phyloP scores from a whole-genome alignment of 345 rosid species.

The Lagerstroemia speciosa region DNA sequence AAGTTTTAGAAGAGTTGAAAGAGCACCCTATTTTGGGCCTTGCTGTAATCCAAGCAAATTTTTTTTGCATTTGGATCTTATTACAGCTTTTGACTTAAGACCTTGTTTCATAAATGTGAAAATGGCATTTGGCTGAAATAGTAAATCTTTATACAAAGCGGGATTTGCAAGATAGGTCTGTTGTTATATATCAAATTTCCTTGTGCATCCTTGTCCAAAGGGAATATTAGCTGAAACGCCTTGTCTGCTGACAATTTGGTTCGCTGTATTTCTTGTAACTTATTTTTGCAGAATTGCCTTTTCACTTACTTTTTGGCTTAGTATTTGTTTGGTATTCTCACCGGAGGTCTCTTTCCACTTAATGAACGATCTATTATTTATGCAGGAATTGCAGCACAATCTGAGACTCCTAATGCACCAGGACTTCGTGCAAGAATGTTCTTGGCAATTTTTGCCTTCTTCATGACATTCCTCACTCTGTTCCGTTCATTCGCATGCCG shows the following conservation, averaged over 20 bases:
- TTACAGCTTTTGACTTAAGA: neutral
- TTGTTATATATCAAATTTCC: neutral
- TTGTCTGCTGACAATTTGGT: neutral
- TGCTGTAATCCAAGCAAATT: neutral
- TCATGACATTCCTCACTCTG: conserved; percentile 48
- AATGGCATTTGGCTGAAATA: neutral
- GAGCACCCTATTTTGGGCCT: neutral
- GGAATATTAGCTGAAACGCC: neutral
- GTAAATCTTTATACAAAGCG: neutral
- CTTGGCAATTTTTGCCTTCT: conserved; percentile 43
- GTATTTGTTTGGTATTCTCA: neutral
- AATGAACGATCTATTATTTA: neutral
- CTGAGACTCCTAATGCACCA: conserved; percentile 36
- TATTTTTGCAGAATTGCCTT: neutral
- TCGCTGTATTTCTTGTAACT: neutral
- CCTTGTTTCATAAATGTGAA: neutral
- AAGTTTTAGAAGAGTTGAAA: neutral
- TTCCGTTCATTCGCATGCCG: conserved; percentile 36
- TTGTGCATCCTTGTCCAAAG: neutral
- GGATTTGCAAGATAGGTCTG: neutral
- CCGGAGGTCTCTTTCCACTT: neutral
- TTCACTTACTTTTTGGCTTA: no score
- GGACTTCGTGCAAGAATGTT: conserved; percentile 42
- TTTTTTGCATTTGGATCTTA: neutral
- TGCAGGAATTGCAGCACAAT: conserved; percentile 32